A percentile compares a stretch with the other conserved stretches of the same genome.
phyloP scores from a whole-genome alignment of 805 yeast species.

The Suhomyces tanzawaensis region DNA sequence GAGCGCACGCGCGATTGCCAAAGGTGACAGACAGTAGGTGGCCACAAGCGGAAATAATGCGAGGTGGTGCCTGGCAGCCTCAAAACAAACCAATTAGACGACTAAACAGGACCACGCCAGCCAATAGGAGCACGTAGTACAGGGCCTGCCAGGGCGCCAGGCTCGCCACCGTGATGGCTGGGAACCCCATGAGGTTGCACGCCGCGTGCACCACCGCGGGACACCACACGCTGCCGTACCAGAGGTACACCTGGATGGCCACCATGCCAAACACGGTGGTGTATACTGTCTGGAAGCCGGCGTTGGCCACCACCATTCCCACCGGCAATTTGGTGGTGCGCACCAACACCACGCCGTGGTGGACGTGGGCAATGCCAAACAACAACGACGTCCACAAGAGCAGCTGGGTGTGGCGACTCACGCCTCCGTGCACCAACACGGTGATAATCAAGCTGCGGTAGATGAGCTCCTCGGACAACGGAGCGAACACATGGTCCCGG shows the following conservation, averaged over 20 bases:
- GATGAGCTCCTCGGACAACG: constrained; percentile 73
- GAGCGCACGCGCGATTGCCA: background rate
- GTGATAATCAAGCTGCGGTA: constrained; percentile 51
- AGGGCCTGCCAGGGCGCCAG: constrained; percentile 14
- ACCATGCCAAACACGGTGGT: constrained; percentile 72
- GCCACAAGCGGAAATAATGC: background rate
- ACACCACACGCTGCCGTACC: constrained; percentile 52
- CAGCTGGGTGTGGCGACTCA: background rate
- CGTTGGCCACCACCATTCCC: constrained; percentile 31
- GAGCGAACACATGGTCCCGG: constrained; percentile 66
- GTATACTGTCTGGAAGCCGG: constrained; percentile 55
- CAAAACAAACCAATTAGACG: constrained; percentile 1
- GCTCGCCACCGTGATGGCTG: constrained; percentile 30
- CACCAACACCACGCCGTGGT: constrained; percentile 59
- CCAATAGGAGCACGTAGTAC: constrained; percentile 39
- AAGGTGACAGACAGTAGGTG: background rate
- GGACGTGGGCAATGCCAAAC: constrained; percentile 78
- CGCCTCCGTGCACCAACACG: constrained; percentile 12
- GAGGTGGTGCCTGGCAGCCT: background rate
- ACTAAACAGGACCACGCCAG: constrained; percentile 44
- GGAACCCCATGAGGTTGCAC: constrained; percentile 74
- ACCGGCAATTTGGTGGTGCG: constrained; percentile 19
- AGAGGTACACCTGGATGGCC: constrained; percentile 55
- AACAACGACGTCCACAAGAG: constrained; percentile 50
- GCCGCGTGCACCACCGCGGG: constrained; percentile 58